These are phyloP conservation scores for Omphalotus guepiniiformis DNA, from an alignment of 768 basidiomycete species.

Conservation along the genomic window DNA sequence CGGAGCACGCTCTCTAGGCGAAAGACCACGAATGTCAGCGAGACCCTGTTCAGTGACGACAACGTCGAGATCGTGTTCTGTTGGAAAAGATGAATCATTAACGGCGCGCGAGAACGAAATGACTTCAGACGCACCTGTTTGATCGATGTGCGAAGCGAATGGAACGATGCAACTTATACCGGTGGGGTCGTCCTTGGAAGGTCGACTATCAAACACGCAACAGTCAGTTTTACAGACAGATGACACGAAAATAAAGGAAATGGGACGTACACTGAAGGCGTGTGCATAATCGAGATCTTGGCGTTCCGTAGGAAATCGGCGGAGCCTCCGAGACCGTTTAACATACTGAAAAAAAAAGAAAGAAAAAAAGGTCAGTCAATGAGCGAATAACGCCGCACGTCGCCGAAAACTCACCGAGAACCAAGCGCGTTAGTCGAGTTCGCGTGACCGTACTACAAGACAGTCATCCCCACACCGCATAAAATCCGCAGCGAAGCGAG, in stretches of 20 bases:
- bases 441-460: slow-evolving; percentile 43
- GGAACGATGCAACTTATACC: slow-evolving; percentile 48
- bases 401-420: slow-evolving; percentile 22
- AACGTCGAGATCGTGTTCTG: slow-evolving; percentile 45
- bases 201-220: slow-evolving; percentile 29
- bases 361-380: background rate
- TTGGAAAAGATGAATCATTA: background rate
- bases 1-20: slow-evolving; percentile 42
- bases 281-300: slow-evolving; percentile 49
- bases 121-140: slow-evolving; percentile 33
- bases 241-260: background rate
- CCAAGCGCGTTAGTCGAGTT: slow-evolving; percentile 50
- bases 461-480: background rate
- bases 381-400: no score
- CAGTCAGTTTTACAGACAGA: no score
- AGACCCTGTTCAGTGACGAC: slow-evolving; percentile 47
- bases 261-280: slow-evolving; percentile 33
- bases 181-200: slow-evolving; percentile 43
- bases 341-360: slow-evolving; percentile 27
- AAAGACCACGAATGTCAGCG: slow-evolving; percentile 42
- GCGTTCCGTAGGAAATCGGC: slow-evolving; percentile 47
- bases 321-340: slow-evolving; percentile 46
- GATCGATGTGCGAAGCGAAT: slow-evolving; percentile 44
- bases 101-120: background rate
- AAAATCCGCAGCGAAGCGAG: background rate